Percentiles rank a stretch among this genome's conserved stretches.
phyloP scores from a whole-genome alignment of 2,329 filamentous ascomycete genomes.

The Ophiocordyceps robertsii region DNA sequence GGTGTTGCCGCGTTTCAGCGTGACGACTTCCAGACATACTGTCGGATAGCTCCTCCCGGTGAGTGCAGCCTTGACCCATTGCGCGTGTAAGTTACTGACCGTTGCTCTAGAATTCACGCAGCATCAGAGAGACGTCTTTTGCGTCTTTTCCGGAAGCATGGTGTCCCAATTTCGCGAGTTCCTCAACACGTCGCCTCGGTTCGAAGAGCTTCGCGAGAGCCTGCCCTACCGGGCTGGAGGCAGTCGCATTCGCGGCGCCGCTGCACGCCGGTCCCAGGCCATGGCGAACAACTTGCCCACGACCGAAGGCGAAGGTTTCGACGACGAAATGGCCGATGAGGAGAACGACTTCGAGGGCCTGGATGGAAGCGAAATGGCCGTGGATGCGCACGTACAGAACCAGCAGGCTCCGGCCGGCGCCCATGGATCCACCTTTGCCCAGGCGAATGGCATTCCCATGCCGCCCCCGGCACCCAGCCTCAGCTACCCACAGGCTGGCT shows the following conservation, averaged over 20 bases:
- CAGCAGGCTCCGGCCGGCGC: not conserved
- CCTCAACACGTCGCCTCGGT: constrained; percentile 47
- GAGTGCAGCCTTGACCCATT: constrained; percentile 11
- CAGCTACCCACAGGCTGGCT: constrained; percentile 9
- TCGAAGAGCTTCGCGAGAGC: constrained; percentile 28
- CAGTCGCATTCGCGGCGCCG: constrained; percentile 4
- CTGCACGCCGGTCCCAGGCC: constrained; percentile 5
- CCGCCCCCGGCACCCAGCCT: constrained; percentile 13
- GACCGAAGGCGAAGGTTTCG: constrained; percentile 20
- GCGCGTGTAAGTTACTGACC: not conserved
- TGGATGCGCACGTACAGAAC: constrained; percentile 18
- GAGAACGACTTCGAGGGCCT: constrained; percentile 29
- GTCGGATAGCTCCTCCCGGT: constrained; percentile 70
- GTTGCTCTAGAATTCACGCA: constrained; percentile 66
- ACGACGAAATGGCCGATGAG: constrained; percentile 30
- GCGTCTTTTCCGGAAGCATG: constrained; percentile 85
- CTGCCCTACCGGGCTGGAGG: constrained; percentile 7
- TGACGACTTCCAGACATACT: constrained; percentile 73
- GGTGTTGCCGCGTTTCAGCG: constrained; percentile 84
- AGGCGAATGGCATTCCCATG: constrained; percentile 12
- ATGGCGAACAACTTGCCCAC: constrained; percentile 8
- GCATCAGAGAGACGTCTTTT: constrained; percentile 90
- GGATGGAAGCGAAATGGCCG: constrained; percentile 24
- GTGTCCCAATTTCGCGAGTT: constrained; percentile 67
- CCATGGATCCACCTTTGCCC: constrained; percentile 1